These are phyloP conservation scores for Pyropia haitanensis DNA, from an alignment of 23 red algal genomes.

Conservation along the genomic window DNA sequence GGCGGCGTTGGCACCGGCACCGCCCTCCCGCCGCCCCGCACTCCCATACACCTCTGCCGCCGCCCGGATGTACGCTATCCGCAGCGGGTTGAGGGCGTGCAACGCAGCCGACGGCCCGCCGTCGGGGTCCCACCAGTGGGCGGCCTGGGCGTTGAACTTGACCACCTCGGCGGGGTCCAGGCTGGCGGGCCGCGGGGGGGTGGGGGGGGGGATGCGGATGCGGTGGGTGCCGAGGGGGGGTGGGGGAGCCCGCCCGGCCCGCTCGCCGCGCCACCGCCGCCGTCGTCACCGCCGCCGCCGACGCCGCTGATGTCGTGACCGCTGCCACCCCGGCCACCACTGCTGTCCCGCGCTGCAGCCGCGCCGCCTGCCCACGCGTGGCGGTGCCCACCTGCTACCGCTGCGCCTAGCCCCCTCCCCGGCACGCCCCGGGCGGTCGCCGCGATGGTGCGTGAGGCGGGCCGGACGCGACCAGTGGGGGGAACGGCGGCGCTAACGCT, in stretches of 20 bases:
- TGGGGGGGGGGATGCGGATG: too few species aligned
- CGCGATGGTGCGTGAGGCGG: background rate
- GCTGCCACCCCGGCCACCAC: background rate
- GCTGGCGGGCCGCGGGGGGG: background rate
- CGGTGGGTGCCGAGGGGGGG: too few species aligned
- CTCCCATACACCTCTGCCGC: conserved; percentile 12
- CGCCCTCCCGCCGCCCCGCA: too few species aligned
- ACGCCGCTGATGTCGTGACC: too few species aligned
- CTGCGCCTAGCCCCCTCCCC: too few species aligned
- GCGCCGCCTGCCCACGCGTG: background rate
- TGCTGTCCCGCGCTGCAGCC: background rate
- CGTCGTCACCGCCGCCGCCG: background rate
- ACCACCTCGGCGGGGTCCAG: conserved; percentile 63
- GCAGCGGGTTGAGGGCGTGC: conserved; percentile 80
- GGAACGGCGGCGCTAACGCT: background rate
- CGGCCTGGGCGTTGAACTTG: conserved; percentile 61
- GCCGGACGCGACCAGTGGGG: background rate
- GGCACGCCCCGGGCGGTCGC: background rate
- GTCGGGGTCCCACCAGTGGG: conserved; percentile 75
- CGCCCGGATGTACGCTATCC: conserved; percentile 69
- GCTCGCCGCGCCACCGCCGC: background rate
- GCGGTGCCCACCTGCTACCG: background rate
- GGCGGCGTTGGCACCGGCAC: background rate
- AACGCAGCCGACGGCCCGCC: conserved; percentile 55
- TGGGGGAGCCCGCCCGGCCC: too few species aligned